Base-by-base conservation (phyloP, 2,329 filamentous ascomycete species). In the Fusarium sp. region DNA sequence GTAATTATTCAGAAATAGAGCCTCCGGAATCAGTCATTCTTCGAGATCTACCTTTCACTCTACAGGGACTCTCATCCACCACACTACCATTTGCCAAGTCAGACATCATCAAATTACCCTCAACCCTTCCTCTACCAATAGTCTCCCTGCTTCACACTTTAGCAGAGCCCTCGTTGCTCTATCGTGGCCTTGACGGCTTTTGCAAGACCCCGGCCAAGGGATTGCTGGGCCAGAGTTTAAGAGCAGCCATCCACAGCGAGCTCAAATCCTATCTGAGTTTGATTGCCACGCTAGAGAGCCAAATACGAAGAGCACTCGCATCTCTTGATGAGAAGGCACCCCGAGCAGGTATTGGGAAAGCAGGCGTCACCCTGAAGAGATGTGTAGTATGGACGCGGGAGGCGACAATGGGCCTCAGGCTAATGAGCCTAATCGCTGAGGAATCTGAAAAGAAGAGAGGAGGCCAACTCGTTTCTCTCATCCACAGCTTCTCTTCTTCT, bases 371-470 rank as follows among this genome's bases (percentile, higher is more conserved):
- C 0, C 79, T 99, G 46, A 98, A 98, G 75, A 84, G 95, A 72
- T 98, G 94, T 69, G 90, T 99, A 3, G 90, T 99, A 21, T 99
- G 96, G 96, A 98, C 93, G 9, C 87, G 94, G 66, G 96, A 99
- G 75, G 92, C 95, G 7, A 99, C 95, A 1, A 96, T 98, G 89
- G 95, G 93, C 1, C 77, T 99, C 66, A 87, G 95, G 14, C 80
- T 99, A 51, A 93, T 99, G 90, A 96, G 92, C 69, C 76, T 97
- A 54, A 97, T 99, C 70, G 92, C 96, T 0, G 93, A 98, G 72
- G 91, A 97, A 72, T 92, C 94, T 1, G 89, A 89, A 67, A 89
- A 85, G 78, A 84, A 82, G 73, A 93, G 90, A 68, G 95, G 96
- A 2, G 95, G 96, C 5, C 91, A 97, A 75, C 81, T 99, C 23